Evolutionary conservation across 2,329 filamentous ascomycete species (phyloP).

Genomic region (Byssochlamys sp.): DNA sequence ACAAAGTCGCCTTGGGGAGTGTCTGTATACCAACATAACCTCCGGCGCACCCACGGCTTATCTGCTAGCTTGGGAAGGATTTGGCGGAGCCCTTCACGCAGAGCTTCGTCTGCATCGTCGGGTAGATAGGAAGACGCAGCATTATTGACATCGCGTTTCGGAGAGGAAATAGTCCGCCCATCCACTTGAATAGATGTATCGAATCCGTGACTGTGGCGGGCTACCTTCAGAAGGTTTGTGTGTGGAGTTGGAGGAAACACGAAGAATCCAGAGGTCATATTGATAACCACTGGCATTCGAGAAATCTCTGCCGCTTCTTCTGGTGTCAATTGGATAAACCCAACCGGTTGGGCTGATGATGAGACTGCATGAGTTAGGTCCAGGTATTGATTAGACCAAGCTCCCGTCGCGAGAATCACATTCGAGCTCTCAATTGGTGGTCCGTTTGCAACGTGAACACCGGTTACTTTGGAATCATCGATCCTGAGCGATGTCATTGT

Average conservation of each 20-base stretch:
- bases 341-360: slow-evolving; percentile 69
- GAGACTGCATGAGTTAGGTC: slow-evolving; percentile 63
- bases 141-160: slow-evolving; percentile 28
- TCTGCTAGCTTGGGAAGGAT: slow-evolving; percentile 51
- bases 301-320: slow-evolving; percentile 56
- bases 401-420: slow-evolving; percentile 70
- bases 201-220: slow-evolving; percentile 58
- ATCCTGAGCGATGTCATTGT: slow-evolving; percentile 18
- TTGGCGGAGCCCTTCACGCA: slow-evolving; percentile 49
- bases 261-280: slow-evolving; percentile 37
- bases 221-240: slow-evolving; percentile 50
- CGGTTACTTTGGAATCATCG: slow-evolving; percentile 36
- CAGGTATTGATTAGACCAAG: slow-evolving; percentile 68
- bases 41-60: slow-evolving; percentile 49
- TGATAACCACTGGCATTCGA: slow-evolving; percentile 51
- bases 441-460: slow-evolving; percentile 47
- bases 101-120: slow-evolving; percentile 48
- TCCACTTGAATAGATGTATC: slow-evolving; percentile 20
- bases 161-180: slow-evolving; percentile 23
- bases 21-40: slow-evolving; percentile 67
- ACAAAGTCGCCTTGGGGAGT: slow-evolving; percentile 60
- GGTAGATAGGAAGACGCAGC: slow-evolving; percentile 28
- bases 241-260: slow-evolving; percentile 40
- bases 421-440: slow-evolving; percentile 51
- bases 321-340: slow-evolving; percentile 61